These are phyloP conservation scores for Capsella rubella DNA, from an alignment of 441 rosid genomes.

Conservation along the genomic window DNA sequence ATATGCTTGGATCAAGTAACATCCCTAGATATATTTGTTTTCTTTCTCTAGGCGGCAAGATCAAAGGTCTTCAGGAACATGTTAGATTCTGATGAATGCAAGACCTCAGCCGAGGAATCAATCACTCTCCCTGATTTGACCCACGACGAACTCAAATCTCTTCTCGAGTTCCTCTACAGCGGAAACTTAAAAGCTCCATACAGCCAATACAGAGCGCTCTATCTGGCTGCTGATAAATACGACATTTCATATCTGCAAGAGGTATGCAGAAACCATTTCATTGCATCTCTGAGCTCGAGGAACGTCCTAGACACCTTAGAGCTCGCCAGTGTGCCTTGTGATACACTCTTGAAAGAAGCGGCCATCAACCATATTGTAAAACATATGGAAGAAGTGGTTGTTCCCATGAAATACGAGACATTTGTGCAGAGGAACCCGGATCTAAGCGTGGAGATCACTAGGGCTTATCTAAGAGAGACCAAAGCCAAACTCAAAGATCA, in stretches of 20 bases:
- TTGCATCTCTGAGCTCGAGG: constrained; percentile 52
- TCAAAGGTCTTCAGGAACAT: constrained; percentile 77
- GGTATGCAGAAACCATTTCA: constrained; percentile 61
- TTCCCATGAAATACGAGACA: constrained; percentile 56
- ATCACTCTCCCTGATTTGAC: constrained; percentile 60
- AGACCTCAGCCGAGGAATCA: constrained; percentile 57
- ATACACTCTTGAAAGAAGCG: constrained; percentile 52
- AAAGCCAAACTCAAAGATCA: constrained; percentile 42
- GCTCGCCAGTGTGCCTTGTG: constrained; percentile 65
- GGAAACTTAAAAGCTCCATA: constrained; percentile 57
- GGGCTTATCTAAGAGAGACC: constrained; percentile 62
- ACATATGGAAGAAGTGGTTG: constrained; percentile 71
- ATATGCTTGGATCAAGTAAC: neutral
- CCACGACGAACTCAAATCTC: constrained; percentile 64
- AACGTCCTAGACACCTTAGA: constrained; percentile 70
- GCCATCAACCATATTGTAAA: constrained; percentile 58
- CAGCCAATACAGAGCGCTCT: constrained; percentile 59
- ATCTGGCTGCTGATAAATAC: constrained; percentile 71
- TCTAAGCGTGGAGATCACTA: constrained; percentile 68
- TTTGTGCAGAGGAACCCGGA: constrained; percentile 58
- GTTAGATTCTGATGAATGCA: constrained; percentile 76
- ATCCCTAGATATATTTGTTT: neutral
- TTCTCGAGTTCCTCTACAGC: constrained; percentile 72
- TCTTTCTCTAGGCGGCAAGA: constrained; percentile 62
- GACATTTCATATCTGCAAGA: constrained; percentile 45